Conservation (phyloP, 2,329 filamentous ascomycete genomes). For the Pyrenophora seminiperda region DNA sequence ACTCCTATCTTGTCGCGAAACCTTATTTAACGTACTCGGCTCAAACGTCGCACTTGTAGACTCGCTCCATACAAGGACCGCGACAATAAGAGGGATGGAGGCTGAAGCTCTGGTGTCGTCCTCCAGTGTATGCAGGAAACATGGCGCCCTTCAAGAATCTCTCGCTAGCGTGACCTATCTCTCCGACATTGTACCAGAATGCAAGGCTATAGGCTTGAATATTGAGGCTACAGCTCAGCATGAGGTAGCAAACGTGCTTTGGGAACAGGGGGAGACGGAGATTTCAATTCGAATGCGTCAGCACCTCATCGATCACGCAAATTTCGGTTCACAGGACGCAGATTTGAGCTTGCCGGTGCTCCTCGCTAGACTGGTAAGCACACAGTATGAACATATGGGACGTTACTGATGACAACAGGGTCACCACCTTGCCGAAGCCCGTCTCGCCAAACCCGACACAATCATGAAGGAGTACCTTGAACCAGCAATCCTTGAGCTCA, state of each 20-base stretch:
- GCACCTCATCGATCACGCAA: slow-evolving; percentile 56
- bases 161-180: slow-evolving; percentile 83
- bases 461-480: slow-evolving; percentile 87
- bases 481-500: slow-evolving; percentile 81
- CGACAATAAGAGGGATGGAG: slow-evolving; percentile 72
- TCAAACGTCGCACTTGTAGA: slow-evolving; percentile 68
- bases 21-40: slow-evolving; percentile 78
- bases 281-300: slow-evolving; percentile 89
- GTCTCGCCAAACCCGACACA: slow-evolving; percentile 85
- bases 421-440: slow-evolving; percentile 85
- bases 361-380: slow-evolving; percentile 73
- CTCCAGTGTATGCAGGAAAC: slow-evolving; percentile 75
- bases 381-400: not conserved
- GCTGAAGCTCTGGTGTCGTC: slow-evolving; percentile 77
- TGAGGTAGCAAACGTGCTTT: slow-evolving; percentile 86
- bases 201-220: slow-evolving; percentile 71
- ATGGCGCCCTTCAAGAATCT: slow-evolving; percentile 83
- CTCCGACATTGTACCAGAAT: slow-evolving; percentile 74
- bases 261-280: slow-evolving; percentile 90
- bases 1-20: slow-evolving; percentile 81
- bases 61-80: slow-evolving; percentile 64
- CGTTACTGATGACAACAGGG: slow-evolving; percentile 56
- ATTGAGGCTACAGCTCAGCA: slow-evolving; percentile 78
- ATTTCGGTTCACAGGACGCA: slow-evolving; percentile 38
- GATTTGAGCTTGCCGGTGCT: slow-evolving; percentile 63